Percentiles rank a stretch among this genome's conserved stretches.
phyloP scores from a whole-genome alignment of 768 basidiomycete genomes.

The Cyclocybe cylindracea region DNA sequence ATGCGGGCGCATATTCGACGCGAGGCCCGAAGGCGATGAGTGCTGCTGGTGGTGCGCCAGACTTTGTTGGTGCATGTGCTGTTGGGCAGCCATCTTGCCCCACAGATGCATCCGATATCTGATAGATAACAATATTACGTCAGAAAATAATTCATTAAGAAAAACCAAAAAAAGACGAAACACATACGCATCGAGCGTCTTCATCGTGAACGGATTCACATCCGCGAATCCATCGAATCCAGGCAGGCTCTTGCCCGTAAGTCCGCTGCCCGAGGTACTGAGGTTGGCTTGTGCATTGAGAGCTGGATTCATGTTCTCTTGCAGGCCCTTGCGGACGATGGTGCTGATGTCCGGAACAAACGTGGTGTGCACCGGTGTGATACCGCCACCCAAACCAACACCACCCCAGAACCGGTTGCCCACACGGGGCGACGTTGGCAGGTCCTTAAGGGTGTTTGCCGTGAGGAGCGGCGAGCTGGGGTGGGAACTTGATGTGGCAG shows the following conservation, averaged over 20 bases:
- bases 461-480: constrained; percentile 39
- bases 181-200: constrained; percentile 77
- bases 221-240: constrained; percentile 82
- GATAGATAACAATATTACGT: constrained; percentile 9
- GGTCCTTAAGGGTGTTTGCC: constrained; percentile 78
- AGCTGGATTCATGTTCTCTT: constrained; percentile 81
- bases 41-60: constrained; percentile 28
- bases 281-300: constrained; percentile 43
- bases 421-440: constrained; percentile 62
- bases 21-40: constrained; percentile 35
- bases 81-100: constrained; percentile 86
- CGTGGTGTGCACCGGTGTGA: constrained; percentile 84
- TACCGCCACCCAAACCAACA: constrained; percentile 48
- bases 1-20: constrained; percentile 40
- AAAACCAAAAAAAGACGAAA: constrained; percentile 1
- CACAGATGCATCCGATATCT: constrained; percentile 90
- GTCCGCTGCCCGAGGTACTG: constrained; percentile 12
- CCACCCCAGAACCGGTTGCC: constrained; percentile 80
- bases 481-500: constrained; percentile 19
- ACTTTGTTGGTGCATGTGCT: constrained; percentile 39
- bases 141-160: constrained; percentile 3
- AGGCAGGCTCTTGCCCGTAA: constrained; percentile 23
- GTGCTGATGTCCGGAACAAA: constrained; percentile 68
- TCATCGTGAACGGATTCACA: constrained; percentile 82
- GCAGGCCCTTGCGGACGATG: constrained; percentile 35